phyloP scores from a whole-genome alignment of 768 basidiomycete genomes.

The Tylopilus sp. region DNA sequence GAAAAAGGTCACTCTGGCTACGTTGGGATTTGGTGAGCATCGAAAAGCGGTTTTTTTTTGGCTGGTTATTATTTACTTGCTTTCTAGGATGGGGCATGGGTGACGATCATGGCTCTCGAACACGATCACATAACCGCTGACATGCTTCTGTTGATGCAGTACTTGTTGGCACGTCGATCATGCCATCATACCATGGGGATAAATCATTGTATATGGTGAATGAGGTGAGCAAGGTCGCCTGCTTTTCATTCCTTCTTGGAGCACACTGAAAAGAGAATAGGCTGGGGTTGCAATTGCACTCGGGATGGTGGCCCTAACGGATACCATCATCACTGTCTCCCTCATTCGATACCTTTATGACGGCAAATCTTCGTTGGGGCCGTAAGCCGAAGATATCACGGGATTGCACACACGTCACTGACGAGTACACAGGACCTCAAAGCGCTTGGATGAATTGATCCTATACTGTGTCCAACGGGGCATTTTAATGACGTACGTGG shows the following conservation, averaged over 20 bases:
- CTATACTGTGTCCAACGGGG: conserved; percentile 14
- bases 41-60: too few species aligned
- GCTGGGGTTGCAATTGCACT: conserved; percentile 7
- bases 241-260: not conserved
- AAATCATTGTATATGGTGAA: conserved; percentile 2
- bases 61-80: not conserved
- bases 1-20: conserved; percentile 2
- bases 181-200: not conserved
- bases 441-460: conserved; percentile 6
- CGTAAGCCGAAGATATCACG: conserved; percentile 1
- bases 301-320: conserved; percentile 14
- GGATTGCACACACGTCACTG: not conserved
- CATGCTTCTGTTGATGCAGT: not conserved
- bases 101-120: not conserved
- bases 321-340: conserved; percentile 12
- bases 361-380: not conserved
- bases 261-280: not conserved
- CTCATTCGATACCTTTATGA: conserved; percentile 8
- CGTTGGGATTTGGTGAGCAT: conserved; percentile 7
- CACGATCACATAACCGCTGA: not conserved
- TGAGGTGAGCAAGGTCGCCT: conserved; percentile 5
- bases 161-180: conserved; percentile 1
- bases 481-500: not conserved
- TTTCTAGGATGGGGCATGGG: conserved; percentile 9
- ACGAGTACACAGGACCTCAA: not conserved